Conservation (phyloP, 2,329 filamentous ascomycete genomes). For the Penicillium brasilianum region DNA sequence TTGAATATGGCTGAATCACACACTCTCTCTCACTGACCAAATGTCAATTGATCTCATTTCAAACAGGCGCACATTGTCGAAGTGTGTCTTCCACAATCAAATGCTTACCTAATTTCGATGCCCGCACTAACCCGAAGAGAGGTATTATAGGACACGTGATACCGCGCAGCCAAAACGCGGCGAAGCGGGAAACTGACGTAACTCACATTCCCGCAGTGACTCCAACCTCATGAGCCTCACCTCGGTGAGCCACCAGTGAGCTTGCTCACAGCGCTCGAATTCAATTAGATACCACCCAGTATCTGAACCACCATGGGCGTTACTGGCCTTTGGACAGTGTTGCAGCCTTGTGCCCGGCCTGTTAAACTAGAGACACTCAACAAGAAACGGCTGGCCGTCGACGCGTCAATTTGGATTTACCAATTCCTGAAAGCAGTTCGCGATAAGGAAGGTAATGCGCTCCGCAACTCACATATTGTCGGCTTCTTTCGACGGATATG, state of each 20-base stretch:
- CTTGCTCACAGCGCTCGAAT: neutral
- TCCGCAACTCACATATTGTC: slow-evolving; percentile 93
- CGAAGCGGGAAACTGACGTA: slow-evolving; percentile 5
- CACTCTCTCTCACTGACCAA: neutral
- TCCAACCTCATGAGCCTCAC: slow-evolving; percentile 6
- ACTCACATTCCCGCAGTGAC: neutral
- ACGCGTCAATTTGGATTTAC: slow-evolving; percentile 99
- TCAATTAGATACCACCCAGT: slow-evolving; percentile 6
- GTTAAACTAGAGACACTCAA: slow-evolving; percentile 97
- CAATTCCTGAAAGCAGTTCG: slow-evolving; percentile 98
- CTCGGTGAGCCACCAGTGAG: neutral
- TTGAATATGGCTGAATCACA: neutral
- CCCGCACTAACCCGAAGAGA: slow-evolving; percentile 22
- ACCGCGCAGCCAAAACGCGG: slow-evolving; percentile 18
- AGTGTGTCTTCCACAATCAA: slow-evolving; percentile 11
- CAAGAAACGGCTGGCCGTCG: slow-evolving; percentile 92
- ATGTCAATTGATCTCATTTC: neutral
- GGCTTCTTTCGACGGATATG: slow-evolving; percentile 98
- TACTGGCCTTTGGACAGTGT: slow-evolving; percentile 93
- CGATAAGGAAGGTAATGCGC: slow-evolving; percentile 95
- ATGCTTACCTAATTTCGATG: slow-evolving; percentile 17
- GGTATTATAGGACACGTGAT: slow-evolving; percentile 33
- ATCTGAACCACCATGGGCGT: slow-evolving; percentile 75
- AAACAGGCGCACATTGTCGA: slow-evolving; percentile 6
- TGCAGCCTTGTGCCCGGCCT: slow-evolving; percentile 92